Conservation (phyloP, 2,329 filamentous ascomycete species). For the Zymoseptoria pseudotritici region DNA sequence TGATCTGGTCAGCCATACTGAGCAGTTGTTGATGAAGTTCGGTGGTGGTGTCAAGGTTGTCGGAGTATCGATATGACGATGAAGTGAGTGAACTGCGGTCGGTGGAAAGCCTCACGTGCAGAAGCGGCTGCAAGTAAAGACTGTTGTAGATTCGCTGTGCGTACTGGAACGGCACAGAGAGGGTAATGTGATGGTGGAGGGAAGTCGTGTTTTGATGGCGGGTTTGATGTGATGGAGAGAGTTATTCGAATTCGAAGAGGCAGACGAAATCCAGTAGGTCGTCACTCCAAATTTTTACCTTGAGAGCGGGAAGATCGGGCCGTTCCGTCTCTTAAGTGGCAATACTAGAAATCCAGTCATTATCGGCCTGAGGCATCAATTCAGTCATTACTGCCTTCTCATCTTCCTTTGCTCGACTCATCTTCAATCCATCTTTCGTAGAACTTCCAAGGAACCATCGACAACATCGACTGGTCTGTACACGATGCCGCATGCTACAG, state of each 20-base stretch:
- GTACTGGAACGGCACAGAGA: neutral
- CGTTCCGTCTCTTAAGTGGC: too few species aligned
- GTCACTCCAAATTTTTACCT: too few species aligned
- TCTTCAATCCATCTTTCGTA: neutral
- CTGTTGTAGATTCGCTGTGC: neutral
- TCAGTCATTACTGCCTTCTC: neutral
- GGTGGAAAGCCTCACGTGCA: conserved; percentile 4
- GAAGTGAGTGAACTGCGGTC: conserved; percentile 25
- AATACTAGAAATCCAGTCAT: neutral
- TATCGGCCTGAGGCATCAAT: neutral
- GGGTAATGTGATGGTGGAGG: neutral
- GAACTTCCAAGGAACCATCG: neutral
- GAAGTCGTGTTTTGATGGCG: neutral
- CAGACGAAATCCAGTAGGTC: neutral
- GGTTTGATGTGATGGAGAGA: neutral
- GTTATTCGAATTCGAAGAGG: neutral
- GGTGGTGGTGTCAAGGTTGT: conserved; percentile 6
- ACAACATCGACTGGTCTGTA: neutral
- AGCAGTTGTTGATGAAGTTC: conserved; percentile 4
- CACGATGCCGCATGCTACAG: conserved; percentile 67
- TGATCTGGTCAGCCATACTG: conserved; percentile 71
- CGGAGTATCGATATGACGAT: conserved; percentile 1
- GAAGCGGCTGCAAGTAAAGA: neutral
- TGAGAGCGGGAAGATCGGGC: too few species aligned
- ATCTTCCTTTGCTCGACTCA: neutral